These are phyloP conservation scores for Hemisphaericaspora xylanilytica DNA, from an alignment of 1,139 yeast species.

Conservation along the genomic window DNA sequence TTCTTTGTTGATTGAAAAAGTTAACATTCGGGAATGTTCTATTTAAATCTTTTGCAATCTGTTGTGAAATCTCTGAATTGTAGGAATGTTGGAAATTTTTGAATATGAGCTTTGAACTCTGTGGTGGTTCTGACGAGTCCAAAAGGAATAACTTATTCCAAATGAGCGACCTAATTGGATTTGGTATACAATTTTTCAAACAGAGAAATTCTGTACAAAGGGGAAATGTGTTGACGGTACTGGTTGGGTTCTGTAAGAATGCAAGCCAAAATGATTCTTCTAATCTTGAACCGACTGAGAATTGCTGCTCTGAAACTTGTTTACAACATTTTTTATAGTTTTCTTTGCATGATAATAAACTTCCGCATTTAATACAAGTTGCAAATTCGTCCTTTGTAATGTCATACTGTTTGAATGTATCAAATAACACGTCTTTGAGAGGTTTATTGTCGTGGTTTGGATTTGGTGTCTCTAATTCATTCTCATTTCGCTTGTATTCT, in stretches of 20 bases:
- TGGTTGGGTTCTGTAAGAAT: slow-evolving; percentile 44
- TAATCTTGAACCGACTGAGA: slow-evolving; percentile 19
- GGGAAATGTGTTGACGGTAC: slow-evolving; percentile 48
- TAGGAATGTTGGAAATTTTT: slow-evolving; percentile 47
- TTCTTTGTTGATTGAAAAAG: slow-evolving; percentile 47
- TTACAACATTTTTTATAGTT: slow-evolving; percentile 14
- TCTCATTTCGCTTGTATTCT: slow-evolving; percentile 18
- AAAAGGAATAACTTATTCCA: slow-evolving; percentile 40
- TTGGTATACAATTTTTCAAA: slow-evolving; percentile 42
- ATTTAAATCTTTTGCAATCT: slow-evolving; percentile 60
- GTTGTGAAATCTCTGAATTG: slow-evolving; percentile 42
- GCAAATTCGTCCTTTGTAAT: slow-evolving; percentile 35
- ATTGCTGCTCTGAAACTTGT: slow-evolving; percentile 4
- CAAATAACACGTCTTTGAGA: slow-evolving; percentile 8
- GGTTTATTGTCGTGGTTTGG: not conserved
- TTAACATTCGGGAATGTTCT: slow-evolving; percentile 61
- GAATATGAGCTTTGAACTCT: slow-evolving; percentile 33
- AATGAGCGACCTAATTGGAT: slow-evolving; percentile 33
- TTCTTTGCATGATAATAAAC: slow-evolving; percentile 13
- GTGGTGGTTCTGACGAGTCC: slow-evolving; percentile 32
- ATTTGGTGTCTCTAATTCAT: slow-evolving; percentile 4
- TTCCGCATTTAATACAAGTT: slow-evolving; percentile 27
- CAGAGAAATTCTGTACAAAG: slow-evolving; percentile 43
- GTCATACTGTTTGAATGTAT: slow-evolving; percentile 23
- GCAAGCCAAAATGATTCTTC: slow-evolving; percentile 47